A percentile compares a stretch with the other conserved stretches of the same genome.
Evolutionary conservation across 371 early-diverging fungal species (phyloP).

Genomic region (Vairimorpha necatrix): DNA sequence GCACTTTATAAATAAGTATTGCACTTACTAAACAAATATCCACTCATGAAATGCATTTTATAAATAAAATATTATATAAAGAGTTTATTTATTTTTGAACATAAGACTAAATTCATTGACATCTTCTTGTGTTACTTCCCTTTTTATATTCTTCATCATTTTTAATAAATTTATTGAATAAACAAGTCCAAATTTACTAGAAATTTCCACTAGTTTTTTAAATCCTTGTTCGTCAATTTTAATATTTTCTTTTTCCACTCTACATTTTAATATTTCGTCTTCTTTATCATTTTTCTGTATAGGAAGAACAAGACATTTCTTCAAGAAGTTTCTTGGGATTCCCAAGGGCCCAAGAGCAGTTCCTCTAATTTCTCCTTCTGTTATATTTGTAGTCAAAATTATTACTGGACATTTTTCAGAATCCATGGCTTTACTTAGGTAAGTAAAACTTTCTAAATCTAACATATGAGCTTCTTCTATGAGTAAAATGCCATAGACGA

Average conservation of each 20-base stretch:
- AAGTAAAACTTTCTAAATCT: conserved; percentile 49
- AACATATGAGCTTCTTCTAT: conserved; percentile 57
- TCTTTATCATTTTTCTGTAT: conserved; percentile 9
- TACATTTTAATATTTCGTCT: conserved; percentile 29
- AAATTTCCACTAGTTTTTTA: conserved; percentile 16
- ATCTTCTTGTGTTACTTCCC: not conserved
- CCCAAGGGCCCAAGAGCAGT: conserved; percentile 29
- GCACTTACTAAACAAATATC: too few relatives aligned
- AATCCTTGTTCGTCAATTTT: conserved; percentile 20
- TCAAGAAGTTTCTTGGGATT: conserved; percentile 40
- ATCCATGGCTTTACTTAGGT: conserved; percentile 43
- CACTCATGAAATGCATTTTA: too few relatives aligned
- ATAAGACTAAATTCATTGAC: conserved; percentile 26
- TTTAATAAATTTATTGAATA: conserved; percentile 38
- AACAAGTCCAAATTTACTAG: conserved; percentile 6
- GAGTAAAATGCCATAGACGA: conserved; percentile 54
- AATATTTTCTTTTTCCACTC: conserved; percentile 33
- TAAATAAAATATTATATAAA: not conserved
- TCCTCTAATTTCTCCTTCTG: conserved; percentile 2
- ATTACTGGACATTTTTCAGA: conserved; percentile 40
- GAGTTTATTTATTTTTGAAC: not conserved
- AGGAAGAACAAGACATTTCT: conserved; percentile 33
- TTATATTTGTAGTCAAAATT: conserved; percentile 47
- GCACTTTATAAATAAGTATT: too few relatives aligned
- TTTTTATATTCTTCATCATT: conserved; percentile 18